Evolutionary conservation across 441 rosid genomes (phyloP).

Genomic region (Populus hybrid): DNA sequence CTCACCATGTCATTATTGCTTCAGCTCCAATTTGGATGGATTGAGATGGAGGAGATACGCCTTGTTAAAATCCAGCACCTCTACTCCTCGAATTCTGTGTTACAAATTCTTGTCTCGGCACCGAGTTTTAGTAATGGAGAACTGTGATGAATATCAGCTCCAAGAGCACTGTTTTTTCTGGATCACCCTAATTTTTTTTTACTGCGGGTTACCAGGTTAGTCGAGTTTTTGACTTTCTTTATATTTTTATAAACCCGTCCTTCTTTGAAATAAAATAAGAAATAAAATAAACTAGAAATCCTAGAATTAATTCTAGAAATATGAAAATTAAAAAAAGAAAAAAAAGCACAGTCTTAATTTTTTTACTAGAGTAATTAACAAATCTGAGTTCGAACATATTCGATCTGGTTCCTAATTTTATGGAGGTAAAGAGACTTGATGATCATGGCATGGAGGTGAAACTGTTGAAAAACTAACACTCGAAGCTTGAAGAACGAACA

Average conservation of each 20-base stretch:
- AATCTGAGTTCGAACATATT: not conserved
- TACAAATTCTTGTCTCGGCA: not conserved
- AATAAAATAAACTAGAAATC: too few relatives aligned
- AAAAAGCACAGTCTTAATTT: too few relatives aligned
- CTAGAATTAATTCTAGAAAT: too few relatives aligned
- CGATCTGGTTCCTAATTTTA: not conserved
- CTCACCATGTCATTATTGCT: not conserved
- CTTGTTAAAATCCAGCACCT: conserved; percentile 11
- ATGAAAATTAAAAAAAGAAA: too few relatives aligned
- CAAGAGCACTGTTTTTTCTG: too few relatives aligned
- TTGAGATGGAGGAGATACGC: too few relatives aligned
- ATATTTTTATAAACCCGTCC: too few relatives aligned
- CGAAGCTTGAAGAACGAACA: not conserved
- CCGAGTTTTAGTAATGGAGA: not conserved
- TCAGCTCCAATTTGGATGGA: not conserved
- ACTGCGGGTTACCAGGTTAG: too few relatives aligned
- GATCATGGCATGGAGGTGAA: conserved; percentile 3
- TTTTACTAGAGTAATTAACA: not conserved
- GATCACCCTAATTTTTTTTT: too few relatives aligned
- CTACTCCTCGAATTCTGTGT: not conserved
- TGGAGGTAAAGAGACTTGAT: not conserved
- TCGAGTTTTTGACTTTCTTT: too few relatives aligned
- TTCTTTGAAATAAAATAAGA: too few relatives aligned
- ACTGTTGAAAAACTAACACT: not conserved
- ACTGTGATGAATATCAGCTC: conserved; percentile 1